A percentile compares a stretch with the other conserved stretches of the same genome.
Conservation (phyloP, 768 basidiomycete genomes). For the Lactifluus volemus region DNA sequence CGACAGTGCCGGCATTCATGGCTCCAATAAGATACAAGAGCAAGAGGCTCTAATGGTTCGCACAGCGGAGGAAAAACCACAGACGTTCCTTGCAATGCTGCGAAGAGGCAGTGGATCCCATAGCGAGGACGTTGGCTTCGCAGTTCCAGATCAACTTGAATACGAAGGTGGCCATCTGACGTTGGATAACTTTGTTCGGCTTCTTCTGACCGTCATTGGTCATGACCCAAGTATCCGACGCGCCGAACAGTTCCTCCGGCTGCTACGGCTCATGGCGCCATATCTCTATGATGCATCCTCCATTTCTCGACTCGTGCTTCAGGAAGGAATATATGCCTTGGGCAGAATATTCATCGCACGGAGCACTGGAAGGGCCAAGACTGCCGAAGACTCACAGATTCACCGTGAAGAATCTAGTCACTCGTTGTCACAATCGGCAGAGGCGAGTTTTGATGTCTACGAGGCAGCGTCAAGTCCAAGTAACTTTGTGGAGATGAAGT, state of each 20-base stretch:
- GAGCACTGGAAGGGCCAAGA: constrained; percentile 36
- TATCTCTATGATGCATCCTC: constrained; percentile 48
- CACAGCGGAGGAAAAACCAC: constrained; percentile 66
- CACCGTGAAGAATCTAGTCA: constrained; percentile 25
- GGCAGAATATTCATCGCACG: constrained; percentile 44
- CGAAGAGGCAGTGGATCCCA: constrained; percentile 30
- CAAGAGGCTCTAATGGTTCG: constrained; percentile 59
- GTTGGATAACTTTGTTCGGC: constrained; percentile 57
- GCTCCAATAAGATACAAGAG: constrained; percentile 55
- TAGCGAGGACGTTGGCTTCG: constrained; percentile 22
- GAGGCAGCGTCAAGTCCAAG: constrained; percentile 43
- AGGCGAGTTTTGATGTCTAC: constrained; percentile 26
- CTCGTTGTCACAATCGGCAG: constrained; percentile 21
- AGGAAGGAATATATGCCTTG: constrained; percentile 63
- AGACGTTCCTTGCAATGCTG: constrained; percentile 53
- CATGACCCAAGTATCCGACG: constrained; percentile 59
- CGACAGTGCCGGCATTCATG: constrained; percentile 61
- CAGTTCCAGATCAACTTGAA: constrained; percentile 41
- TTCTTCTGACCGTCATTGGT: constrained; percentile 74
- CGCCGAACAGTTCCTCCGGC: constrained; percentile 58
- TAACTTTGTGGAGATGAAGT: constrained; percentile 48
- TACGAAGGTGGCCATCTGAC: constrained; percentile 49
- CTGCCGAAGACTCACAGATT: constrained; percentile 27
- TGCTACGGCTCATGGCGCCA: constrained; percentile 49
- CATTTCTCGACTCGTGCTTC: constrained; percentile 44